phyloP scores from a whole-genome alignment of 305 asterid species.

The Petunia hybrid region DNA sequence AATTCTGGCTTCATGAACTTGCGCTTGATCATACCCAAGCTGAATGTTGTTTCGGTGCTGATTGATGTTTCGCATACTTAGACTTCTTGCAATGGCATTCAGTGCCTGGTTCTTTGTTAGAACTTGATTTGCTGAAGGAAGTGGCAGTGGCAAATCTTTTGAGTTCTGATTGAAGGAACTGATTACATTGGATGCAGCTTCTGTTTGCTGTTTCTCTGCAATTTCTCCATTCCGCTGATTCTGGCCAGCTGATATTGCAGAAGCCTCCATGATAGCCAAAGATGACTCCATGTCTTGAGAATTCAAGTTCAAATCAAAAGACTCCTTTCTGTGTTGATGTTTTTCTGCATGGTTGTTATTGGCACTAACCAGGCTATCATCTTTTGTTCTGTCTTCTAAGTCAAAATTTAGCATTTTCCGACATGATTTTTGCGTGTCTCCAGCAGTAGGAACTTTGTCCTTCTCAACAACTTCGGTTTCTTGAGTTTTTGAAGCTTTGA shows the following conservation, averaged over 20 bases:
- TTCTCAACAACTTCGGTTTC: slow-evolving; percentile 38
- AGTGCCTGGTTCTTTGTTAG: slow-evolving; percentile 52
- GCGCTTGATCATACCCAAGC: slow-evolving; percentile 46
- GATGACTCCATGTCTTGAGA: slow-evolving; percentile 45
- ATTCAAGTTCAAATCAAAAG: slow-evolving; percentile 52
- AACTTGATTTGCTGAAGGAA: slow-evolving; percentile 40
- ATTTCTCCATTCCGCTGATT: slow-evolving; percentile 37
- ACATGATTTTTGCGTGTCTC: slow-evolving; percentile 58
- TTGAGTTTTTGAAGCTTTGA: slow-evolving; percentile 33
- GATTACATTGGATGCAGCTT: slow-evolving; percentile 33
- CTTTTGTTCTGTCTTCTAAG: slow-evolving; percentile 47
- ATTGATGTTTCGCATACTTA: slow-evolving; percentile 50
- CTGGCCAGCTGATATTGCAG: slow-evolving; percentile 41
- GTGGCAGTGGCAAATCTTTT: slow-evolving; percentile 41
- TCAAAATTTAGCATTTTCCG: slow-evolving; percentile 69
- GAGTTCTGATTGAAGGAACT: slow-evolving; percentile 40
- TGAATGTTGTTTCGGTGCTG: slow-evolving; percentile 39
- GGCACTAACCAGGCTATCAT: slow-evolving; percentile 41
- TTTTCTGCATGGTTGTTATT: slow-evolving; percentile 46
- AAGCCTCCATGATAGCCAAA: slow-evolving; percentile 38
- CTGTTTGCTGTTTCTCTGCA: slow-evolving; percentile 45
- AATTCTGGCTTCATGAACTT: slow-evolving; percentile 41
- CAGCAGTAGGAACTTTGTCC: slow-evolving; percentile 42
- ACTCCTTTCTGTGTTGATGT: slow-evolving; percentile 44
- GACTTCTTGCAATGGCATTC: slow-evolving; percentile 68